Evolutionary conservation across 2,329 filamentous ascomycete species (phyloP).

Genomic region (Aspergillus fumigatiaffinis): DNA sequence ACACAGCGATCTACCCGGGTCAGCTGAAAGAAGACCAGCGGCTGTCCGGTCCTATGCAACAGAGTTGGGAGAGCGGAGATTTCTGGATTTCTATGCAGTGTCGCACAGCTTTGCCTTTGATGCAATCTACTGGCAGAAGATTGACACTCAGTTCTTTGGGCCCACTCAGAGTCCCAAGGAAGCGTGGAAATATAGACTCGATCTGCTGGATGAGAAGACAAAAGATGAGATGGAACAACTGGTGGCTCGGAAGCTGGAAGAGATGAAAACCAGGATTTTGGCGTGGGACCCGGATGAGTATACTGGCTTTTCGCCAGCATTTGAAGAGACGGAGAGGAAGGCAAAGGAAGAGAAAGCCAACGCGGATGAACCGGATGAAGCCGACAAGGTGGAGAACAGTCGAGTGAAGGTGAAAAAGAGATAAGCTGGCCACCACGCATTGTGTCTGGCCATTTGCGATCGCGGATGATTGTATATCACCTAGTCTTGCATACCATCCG

Average conservation of each 20-base stretch:
- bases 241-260: neutral
- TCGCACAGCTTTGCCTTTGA: constrained; percentile 10
- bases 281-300: neutral
- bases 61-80: constrained; percentile 8
- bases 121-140: constrained; percentile 1
- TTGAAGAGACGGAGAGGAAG: no score
- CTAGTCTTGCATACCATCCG: no score
- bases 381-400: no score
- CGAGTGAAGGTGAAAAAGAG: no score
- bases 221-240: neutral
- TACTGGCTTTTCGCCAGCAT: no score
- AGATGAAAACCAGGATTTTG: neutral
- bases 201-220: neutral
- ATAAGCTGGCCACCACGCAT: no score
- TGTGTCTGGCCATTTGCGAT: no score
- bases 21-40: constrained; percentile 7
- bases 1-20: constrained; percentile 6
- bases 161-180: neutral
- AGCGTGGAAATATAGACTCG: neutral
- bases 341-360: no score
- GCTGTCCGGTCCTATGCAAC: constrained; percentile 14
- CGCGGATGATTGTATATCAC: no score
- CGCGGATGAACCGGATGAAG: no score
- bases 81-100: constrained; percentile 9
- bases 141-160: neutral